A percentile compares a stretch with the other conserved stretches of the same genome.
These are phyloP conservation scores for Stachybotrys elegans DNA, from an alignment of 2,329 filamentous ascomycete genomes.

Conservation along the genomic window DNA sequence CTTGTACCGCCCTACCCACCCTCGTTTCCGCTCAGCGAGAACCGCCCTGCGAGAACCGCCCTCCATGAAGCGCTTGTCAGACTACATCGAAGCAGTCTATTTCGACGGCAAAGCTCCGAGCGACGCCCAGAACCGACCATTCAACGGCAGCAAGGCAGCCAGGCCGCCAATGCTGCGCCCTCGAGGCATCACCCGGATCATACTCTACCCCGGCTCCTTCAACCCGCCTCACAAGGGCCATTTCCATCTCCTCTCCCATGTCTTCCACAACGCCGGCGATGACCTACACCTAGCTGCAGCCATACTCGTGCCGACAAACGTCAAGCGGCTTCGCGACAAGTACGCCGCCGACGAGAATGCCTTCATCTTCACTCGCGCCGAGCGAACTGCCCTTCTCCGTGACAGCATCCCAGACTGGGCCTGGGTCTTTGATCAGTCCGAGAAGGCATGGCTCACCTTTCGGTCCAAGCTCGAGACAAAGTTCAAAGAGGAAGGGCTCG, in stretches of 20 bases:
- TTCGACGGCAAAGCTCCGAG: neutral
- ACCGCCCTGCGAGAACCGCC: no score
- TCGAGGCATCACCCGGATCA: constrained; percentile 19
- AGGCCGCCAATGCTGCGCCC: constrained; percentile 7
- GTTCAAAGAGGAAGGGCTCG: constrained; percentile 6
- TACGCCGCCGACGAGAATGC: constrained; percentile 6
- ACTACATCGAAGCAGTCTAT: constrained; percentile 12
- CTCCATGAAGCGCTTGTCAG: constrained; percentile 19
- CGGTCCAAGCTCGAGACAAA: constrained; percentile 6
- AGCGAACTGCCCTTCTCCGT: constrained; percentile 20
- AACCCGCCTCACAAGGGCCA: constrained; percentile 33
- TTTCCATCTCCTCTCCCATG: constrained; percentile 22
- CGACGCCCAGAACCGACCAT: constrained; percentile 5
- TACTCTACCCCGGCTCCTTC: constrained; percentile 31
- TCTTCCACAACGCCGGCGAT: constrained; percentile 17
- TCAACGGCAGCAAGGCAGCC: constrained; percentile 9
- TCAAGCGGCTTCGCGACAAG: constrained; percentile 18
- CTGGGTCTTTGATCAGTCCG: constrained; percentile 17
- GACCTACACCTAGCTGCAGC: constrained; percentile 25
- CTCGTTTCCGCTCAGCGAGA: no score
- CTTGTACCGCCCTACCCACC: no score
- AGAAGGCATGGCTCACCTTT: constrained; percentile 12
- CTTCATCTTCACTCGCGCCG: constrained; percentile 11
- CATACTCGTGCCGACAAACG: constrained; percentile 21
- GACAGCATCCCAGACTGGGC: constrained; percentile 13